Evolutionary conservation across 129 eudicot species (phyloP).

Genomic region (Flaveria trinervia): DNA sequence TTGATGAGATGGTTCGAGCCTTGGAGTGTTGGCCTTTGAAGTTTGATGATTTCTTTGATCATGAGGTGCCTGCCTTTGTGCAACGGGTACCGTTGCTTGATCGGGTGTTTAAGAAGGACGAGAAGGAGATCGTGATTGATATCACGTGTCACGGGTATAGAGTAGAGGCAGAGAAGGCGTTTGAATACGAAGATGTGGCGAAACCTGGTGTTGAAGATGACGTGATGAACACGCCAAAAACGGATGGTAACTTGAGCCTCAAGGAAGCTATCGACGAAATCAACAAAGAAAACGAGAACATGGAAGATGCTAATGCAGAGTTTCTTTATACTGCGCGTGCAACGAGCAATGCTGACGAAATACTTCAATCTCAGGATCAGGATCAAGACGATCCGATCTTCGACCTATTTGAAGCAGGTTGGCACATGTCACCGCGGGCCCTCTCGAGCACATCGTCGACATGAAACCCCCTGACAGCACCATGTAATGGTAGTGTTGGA

Average conservation of each 20-base stretch:
- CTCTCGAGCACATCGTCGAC: constrained; percentile 16
- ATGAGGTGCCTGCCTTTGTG: constrained; percentile 32
- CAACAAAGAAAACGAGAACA: constrained; percentile 20
- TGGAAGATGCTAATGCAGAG: constrained; percentile 26
- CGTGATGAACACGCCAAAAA: background rate
- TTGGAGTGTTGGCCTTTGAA: constrained; percentile 50
- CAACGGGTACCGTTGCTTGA: constrained; percentile 48
- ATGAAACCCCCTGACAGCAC: background rate
- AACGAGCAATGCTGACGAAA: constrained; percentile 16
- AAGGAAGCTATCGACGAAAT: constrained; percentile 8
- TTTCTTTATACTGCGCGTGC: constrained; percentile 23
- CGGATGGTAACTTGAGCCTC: constrained; percentile 13
- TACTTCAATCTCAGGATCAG: constrained; percentile 26
- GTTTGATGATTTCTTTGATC: constrained; percentile 41
- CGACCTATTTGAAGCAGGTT: constrained; percentile 51
- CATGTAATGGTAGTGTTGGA: constrained; percentile 16
- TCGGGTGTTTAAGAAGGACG: constrained; percentile 48
- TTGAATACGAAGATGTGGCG: constrained; percentile 14
- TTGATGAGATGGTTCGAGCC: constrained; percentile 37
- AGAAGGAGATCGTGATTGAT: constrained; percentile 57
- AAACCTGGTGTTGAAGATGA: constrained; percentile 16
- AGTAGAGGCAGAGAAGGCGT: constrained; percentile 23
- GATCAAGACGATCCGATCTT: constrained; percentile 41
- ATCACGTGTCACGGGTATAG: constrained; percentile 35
- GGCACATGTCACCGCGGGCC: constrained; percentile 45